Conservation (phyloP, 2,329 filamentous ascomycete genomes). For the Cucurbitaria berberidis region DNA sequence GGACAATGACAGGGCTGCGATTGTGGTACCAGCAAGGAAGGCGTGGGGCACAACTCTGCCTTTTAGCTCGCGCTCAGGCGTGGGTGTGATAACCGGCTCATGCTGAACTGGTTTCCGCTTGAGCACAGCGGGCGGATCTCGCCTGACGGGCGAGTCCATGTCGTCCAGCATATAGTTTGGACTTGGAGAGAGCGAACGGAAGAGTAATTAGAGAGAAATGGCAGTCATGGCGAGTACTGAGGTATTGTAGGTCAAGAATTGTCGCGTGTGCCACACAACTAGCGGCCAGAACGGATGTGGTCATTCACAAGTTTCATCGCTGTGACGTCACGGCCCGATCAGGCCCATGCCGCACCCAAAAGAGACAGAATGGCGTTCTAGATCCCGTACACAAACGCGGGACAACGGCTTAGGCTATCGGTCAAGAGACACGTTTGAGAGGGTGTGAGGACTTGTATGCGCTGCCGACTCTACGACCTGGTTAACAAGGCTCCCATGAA, state of each 20-base stretch:
- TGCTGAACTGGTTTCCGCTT: conserved; percentile 21
- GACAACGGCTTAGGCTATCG: neutral
- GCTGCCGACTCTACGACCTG: neutral
- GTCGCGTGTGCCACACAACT: conserved; percentile 7
- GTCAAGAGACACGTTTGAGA: neutral
- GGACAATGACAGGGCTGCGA: conserved; percentile 15
- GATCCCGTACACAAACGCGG: neutral
- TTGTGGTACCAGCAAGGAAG: conserved; percentile 17
- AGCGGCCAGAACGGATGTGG: conserved; percentile 1
- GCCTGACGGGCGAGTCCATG: conserved; percentile 15
- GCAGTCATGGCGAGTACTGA: neutral
- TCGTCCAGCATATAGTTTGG: conserved; percentile 1
- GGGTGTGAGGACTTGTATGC: neutral
- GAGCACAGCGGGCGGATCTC: conserved; percentile 7
- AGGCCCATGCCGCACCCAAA: conserved; percentile 8
- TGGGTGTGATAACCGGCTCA: conserved; percentile 1
- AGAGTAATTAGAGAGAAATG: neutral
- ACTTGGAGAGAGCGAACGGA: neutral
- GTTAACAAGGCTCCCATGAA: neutral
- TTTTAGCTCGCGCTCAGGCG: conserved; percentile 16
- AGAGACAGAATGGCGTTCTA: conserved; percentile 4
- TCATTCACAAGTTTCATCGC: conserved; percentile 12
- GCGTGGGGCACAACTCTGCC: conserved; percentile 18
- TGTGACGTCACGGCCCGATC: conserved; percentile 19
- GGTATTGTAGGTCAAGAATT: neutral